Evolutionary conservation across 2,329 filamentous ascomycete species (phyloP).

Genomic region (Fusarium albidum): DNA sequence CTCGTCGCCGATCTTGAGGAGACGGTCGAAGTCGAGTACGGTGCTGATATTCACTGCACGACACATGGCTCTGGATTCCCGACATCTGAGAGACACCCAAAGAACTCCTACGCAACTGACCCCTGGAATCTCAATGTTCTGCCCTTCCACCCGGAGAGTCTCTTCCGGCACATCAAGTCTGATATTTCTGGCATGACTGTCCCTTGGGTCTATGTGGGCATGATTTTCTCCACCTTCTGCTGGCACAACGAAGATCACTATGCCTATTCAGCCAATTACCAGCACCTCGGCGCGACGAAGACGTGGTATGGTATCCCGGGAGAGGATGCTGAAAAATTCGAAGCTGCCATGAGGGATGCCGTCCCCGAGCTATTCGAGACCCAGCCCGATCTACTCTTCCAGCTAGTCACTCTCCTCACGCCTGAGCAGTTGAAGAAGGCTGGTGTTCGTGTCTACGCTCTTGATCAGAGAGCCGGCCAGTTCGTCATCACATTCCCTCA

Average conservation of each 20-base stretch:
- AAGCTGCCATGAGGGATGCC: conserved; percentile 92
- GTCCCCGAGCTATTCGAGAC: conserved; percentile 97
- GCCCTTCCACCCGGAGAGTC: conserved; percentile 86
- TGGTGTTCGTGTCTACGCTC: conserved; percentile 88
- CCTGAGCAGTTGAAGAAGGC: conserved; percentile 93
- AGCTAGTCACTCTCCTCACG: conserved; percentile 94
- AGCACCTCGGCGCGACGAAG: conserved; percentile 97
- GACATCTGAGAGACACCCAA: conserved; percentile 88
- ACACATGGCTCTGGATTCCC: conserved; percentile 98
- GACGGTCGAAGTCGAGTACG: conserved; percentile 97
- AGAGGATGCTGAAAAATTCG: conserved; percentile 92
- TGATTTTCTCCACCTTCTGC: conserved; percentile 99
- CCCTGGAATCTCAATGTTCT: conserved; percentile 96
- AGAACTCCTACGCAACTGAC: conserved; percentile 85
- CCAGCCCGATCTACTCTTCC: conserved; percentile 94
- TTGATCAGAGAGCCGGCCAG: conserved; percentile 96
- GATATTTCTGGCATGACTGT: conserved; percentile 99
- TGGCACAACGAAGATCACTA: conserved; percentile 99
- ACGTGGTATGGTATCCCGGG: conserved; percentile 99
- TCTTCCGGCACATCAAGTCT: conserved; percentile 97
- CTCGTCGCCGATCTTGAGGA: conserved; percentile 93
- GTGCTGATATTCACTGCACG: conserved; percentile 96
- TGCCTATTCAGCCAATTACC: conserved; percentile 96
- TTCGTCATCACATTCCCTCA: conserved; percentile 97
- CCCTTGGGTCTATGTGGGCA: conserved; percentile 98